A percentile compares a stretch with the other conserved stretches of the same genome.
phyloP scores from a whole-genome alignment of 805 yeast species.

The Candida methanosorbosa region DNA sequence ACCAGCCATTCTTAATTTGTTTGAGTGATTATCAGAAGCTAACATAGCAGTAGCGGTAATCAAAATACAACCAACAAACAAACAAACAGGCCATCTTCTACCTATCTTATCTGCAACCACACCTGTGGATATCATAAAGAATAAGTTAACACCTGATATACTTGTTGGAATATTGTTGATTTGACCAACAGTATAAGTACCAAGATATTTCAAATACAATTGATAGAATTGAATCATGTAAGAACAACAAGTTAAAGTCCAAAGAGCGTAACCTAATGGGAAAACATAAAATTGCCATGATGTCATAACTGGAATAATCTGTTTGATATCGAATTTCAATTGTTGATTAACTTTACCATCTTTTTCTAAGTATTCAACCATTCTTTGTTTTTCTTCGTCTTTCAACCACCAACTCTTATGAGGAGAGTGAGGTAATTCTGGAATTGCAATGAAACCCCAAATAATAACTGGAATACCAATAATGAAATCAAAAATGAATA shows the following conservation, averaged over 20 bases:
- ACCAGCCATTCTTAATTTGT: conserved; percentile 13
- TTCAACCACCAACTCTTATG: conserved; percentile 9
- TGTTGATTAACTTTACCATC: conserved; percentile 29
- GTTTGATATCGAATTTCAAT: conserved; percentile 25
- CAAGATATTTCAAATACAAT: conserved; percentile 27
- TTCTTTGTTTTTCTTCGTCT: conserved; percentile 20
- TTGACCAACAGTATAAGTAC: conserved; percentile 30
- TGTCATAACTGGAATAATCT: conserved; percentile 30
- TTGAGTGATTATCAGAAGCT: conserved; percentile 4
- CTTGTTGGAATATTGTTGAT: conserved; percentile 49
- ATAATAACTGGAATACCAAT: conserved; percentile 52
- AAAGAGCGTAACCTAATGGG: conserved; percentile 15
- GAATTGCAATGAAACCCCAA: conserved; percentile 50
- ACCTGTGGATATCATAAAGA: conserved; percentile 32
- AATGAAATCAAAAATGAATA: conserved; percentile 56
- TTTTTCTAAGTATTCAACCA: conserved; percentile 18
- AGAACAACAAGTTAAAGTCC: conserved; percentile 18
- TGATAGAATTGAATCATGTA: conserved; percentile 18
- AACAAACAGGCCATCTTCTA: conserved; percentile 27
- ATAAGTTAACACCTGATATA: conserved; percentile 42
- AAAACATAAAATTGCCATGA: conserved; percentile 37
- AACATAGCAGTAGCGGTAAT: conserved; percentile 26
- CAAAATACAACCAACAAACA: conserved; percentile 34
- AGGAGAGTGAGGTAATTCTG: conserved; percentile 34
- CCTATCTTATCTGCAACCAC: conserved; percentile 15